Evolutionary conservation across 129 eudicot genomes (phyloP).

Genomic region (Solidago caesia): DNA sequence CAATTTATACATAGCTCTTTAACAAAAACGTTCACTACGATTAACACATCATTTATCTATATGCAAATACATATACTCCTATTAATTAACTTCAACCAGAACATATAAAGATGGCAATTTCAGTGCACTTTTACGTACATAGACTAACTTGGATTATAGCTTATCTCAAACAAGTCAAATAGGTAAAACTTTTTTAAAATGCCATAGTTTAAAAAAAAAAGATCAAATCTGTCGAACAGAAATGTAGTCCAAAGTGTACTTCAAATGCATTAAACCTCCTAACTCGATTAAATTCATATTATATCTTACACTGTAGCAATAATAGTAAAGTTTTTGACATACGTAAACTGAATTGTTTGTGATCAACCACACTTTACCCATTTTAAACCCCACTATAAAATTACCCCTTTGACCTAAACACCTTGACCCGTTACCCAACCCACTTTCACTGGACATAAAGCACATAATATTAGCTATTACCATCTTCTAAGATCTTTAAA

Average conservation of each 20-base stretch:
- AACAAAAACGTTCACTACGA: neutral
- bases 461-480: slow-evolving; percentile 28
- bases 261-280: neutral
- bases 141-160: neutral
- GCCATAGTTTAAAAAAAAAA: too few relatives aligned
- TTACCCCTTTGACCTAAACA: neutral
- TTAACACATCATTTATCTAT: neutral
- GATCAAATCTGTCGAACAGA: neutral
- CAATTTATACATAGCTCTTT: neutral
- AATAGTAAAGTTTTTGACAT: neutral
- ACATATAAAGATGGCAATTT: too few relatives aligned
- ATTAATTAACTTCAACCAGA: too few relatives aligned
- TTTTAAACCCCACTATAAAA: neutral
- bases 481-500: slow-evolving; percentile 75
- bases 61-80: too few relatives aligned
- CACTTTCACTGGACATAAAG: neutral
- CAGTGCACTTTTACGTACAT: too few relatives aligned
- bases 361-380: neutral
- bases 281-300: neutral
- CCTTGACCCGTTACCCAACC: neutral
- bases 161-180: neutral
- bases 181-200: too few relatives aligned
- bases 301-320: neutral
- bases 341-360: neutral
- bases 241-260: neutral